A percentile compares a stretch with the other conserved stretches of the same genome.
phyloP scores from a whole-genome alignment of 202 grass and related monocot species.

The Zoysia matrella region DNA sequence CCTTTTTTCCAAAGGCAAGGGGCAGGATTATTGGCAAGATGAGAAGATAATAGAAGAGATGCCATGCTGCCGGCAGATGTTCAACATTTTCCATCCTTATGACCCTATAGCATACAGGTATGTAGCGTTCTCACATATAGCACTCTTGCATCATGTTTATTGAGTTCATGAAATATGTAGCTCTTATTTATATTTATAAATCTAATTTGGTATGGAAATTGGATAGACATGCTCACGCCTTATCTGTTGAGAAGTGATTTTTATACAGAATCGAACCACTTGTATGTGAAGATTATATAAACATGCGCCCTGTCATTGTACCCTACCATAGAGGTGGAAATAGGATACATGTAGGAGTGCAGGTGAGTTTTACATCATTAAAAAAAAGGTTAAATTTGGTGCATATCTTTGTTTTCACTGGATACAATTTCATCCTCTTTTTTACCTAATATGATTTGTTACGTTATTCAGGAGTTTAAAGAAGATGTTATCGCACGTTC shows the following conservation, averaged over 20 bases:
- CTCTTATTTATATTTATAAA: slow-evolving; percentile 13
- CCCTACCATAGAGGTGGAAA: slow-evolving; percentile 96
- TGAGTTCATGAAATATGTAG: slow-evolving; percentile 29
- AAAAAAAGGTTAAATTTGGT: background rate
- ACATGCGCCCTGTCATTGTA: slow-evolving; percentile 80
- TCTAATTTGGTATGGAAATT: slow-evolving; percentile 22
- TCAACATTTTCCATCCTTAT: slow-evolving; percentile 98
- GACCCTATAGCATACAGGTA: slow-evolving; percentile 98
- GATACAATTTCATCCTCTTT: background rate
- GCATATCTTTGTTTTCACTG: slow-evolving; percentile 29
- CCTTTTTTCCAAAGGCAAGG: slow-evolving; percentile 69
- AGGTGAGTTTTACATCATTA: slow-evolving; percentile 62
- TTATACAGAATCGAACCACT: slow-evolving; percentile 98
- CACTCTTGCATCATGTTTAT: slow-evolving; percentile 6
- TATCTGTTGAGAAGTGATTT: slow-evolving; percentile 59
- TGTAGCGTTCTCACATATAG: slow-evolving; percentile 30
- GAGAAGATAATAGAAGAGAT: slow-evolving; percentile 89
- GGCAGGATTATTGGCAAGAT: slow-evolving; percentile 90
- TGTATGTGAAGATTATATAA: slow-evolving; percentile 91
- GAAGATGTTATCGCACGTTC: slow-evolving; percentile 68
- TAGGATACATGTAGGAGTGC: slow-evolving; percentile 89
- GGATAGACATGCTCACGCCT: slow-evolving; percentile 3
- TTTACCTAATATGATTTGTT: slow-evolving; percentile 52
- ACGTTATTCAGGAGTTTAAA: slow-evolving; percentile 69
- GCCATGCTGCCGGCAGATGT: slow-evolving; percentile 91